Base-by-base conservation (phyloP, 106 monocot genomes). In the Allium sativum region DNA sequence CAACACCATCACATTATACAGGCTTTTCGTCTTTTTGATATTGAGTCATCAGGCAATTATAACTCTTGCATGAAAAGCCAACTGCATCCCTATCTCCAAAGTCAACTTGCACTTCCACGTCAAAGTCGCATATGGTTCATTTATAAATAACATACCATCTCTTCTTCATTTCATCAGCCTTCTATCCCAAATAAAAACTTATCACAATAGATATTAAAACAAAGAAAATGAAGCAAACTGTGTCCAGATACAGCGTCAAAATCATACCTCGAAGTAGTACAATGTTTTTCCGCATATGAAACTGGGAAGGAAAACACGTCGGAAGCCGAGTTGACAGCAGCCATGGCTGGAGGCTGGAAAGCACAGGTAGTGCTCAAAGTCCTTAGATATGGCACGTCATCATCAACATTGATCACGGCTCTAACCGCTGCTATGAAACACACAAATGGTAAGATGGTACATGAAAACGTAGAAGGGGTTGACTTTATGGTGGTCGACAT, bases 291-390 rank as follows among this genome's bases (percentile, higher is more conserved):
- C 46, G 19, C 15, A 15, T 7, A 12, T 15, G 48, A 7, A 11
- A 11, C 45, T 12, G 71, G 62, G 7, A n/a, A n/a, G n/a, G n/a
- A n/a, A n/a, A 71, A 77, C 8, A 74, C 75, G 13, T 31, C 31
- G 5, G 31, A 31, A 31, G 93, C 88, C 3, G 85, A 93, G 75
- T 70, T 95, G 50, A 76, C 90, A 54, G 75, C 94, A 0, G 89
- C 90, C 64, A 74, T 95, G 90, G 94, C 86, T 18, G 94, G 94
- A 1, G 94, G 94, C 0, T 95, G 94, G 94, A 75, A 74, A 5
- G 58, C 83, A 21, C 81, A 77, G 70, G 72, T 83, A 40, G 65
- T 86, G 21, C 75, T 86, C 12, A 82, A 95, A 55, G 86, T 76
- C 1, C 77, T 64, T 59, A 55, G 64, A 7, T 17, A 50, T 18